Conservation (phyloP, 768 basidiomycete genomes). For the Pleurotus sapidus region DNA sequence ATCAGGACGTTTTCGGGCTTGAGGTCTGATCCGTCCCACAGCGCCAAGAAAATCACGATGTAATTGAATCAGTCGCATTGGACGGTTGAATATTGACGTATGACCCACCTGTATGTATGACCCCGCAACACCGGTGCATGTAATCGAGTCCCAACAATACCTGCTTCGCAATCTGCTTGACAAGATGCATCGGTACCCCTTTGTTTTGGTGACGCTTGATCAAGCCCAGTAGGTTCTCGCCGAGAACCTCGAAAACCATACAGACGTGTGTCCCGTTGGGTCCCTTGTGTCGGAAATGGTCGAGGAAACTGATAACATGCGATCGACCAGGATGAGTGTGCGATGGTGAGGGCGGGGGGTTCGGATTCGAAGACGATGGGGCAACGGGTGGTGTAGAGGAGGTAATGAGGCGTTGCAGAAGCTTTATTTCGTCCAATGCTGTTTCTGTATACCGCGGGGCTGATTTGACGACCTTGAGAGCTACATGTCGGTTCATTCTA, state of each 20-base stretch:
- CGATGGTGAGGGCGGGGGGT: conserved; percentile 51
- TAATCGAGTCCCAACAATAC: conserved; percentile 94
- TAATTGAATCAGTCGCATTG: neutral
- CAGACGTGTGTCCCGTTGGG: conserved; percentile 97
- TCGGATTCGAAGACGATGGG: conserved; percentile 45
- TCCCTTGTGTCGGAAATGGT: conserved; percentile 95
- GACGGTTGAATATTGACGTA: neutral
- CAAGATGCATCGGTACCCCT: conserved; percentile 90
- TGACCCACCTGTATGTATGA: conserved; percentile 84
- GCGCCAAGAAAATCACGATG: neutral
- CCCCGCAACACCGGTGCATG: conserved; percentile 95
- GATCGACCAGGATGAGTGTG: conserved; percentile 83
- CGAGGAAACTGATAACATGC: conserved; percentile 96
- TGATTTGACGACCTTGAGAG: conserved; percentile 98
- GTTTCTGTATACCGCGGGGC: conserved; percentile 97
- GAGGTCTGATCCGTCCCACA: conserved; percentile 51
- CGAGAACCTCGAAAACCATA: conserved; percentile 99
- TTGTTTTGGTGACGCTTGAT: conserved; percentile 99
- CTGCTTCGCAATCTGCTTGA: conserved; percentile 97
- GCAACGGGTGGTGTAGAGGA: conserved; percentile 59
- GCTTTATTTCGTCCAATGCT: conserved; percentile 97
- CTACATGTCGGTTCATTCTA: conserved; percentile 95
- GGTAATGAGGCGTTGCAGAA: conserved; percentile 91
- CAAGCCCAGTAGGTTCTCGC: conserved; percentile 92
- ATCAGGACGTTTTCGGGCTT: conserved; percentile 99